Evolutionary conservation across 2,329 filamentous ascomycete genomes (phyloP).

Genomic region (Aspergillus jensenii): DNA sequence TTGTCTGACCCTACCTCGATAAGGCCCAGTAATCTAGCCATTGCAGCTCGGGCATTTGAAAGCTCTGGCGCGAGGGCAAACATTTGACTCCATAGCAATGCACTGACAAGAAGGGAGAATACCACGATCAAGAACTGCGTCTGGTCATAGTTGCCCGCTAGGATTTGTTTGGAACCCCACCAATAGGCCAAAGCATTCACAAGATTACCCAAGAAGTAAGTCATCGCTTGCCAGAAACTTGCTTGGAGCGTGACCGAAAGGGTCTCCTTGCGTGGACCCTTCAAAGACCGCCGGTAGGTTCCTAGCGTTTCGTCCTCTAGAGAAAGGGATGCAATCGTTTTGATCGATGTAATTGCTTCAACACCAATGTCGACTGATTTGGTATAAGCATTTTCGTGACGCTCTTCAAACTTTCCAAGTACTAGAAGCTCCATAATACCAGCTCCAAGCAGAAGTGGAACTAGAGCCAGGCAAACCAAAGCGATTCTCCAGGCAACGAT

Average conservation of each 20-base stretch:
- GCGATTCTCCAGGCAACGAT: conserved; percentile 75
- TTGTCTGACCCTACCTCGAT: conserved; percentile 38
- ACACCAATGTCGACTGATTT: conserved; percentile 51
- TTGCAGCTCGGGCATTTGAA: conserved; percentile 52
- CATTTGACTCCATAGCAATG: conserved; percentile 71
- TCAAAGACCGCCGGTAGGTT: conserved; percentile 47
- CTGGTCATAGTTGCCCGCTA: conserved; percentile 62
- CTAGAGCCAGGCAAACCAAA: conserved; percentile 66
- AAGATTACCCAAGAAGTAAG: conserved; percentile 55
- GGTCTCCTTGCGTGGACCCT: conserved; percentile 50
- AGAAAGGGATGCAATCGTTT: conserved; percentile 52
- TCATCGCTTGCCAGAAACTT: conserved; percentile 45
- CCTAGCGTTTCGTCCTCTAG: conserved; percentile 51
- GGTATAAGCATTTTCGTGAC: conserved; percentile 51
- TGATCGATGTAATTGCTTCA: conserved; percentile 52
- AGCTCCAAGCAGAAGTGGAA: conserved; percentile 67
- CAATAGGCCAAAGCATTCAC: conserved; percentile 76
- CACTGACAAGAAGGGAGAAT: conserved; percentile 68
- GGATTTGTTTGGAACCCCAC: conserved; percentile 72
- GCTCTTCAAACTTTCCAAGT: conserved; percentile 58
- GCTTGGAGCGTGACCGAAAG: conserved; percentile 49
- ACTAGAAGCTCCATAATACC: conserved; percentile 67
- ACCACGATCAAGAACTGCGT: conserved; percentile 73
- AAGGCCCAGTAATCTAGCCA: conserved; percentile 55
- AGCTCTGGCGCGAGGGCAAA: conserved; percentile 74